Conservation (phyloP, 2,329 filamentous ascomycete genomes). For the Botrytis fabae region DNA sequence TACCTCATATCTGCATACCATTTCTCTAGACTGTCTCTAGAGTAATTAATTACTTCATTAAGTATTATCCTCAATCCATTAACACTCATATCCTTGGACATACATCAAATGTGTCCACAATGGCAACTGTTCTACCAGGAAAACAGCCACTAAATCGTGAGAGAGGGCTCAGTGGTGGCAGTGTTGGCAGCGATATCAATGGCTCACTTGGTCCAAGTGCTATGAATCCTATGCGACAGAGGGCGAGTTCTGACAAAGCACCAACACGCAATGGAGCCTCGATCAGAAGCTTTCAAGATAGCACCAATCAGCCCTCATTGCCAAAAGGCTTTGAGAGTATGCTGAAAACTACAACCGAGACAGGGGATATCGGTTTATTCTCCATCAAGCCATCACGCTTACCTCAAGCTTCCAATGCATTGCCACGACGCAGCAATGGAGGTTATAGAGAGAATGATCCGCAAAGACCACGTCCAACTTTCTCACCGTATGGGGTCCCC, state of each 20-base stretch:
- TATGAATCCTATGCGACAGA: slow-evolving; percentile 27
- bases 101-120: slow-evolving; percentile 29
- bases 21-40: slow-evolving; percentile 5
- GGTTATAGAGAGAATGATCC: slow-evolving; percentile 29
- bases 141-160: slow-evolving; percentile 22
- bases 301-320: slow-evolving; percentile 46
- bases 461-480: slow-evolving; percentile 29
- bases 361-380: slow-evolving; percentile 63
- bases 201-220: background rate
- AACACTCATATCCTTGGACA: slow-evolving; percentile 7
- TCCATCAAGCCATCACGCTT: slow-evolving; percentile 50
- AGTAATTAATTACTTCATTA: background rate
- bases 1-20: slow-evolving; percentile 16
- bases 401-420: slow-evolving; percentile 31
- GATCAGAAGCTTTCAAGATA: slow-evolving; percentile 44
- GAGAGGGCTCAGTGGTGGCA: slow-evolving; percentile 6
- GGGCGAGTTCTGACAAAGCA: slow-evolving; percentile 27
- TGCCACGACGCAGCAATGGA: slow-evolving; percentile 30
- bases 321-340: slow-evolving; percentile 62
- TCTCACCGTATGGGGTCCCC: slow-evolving; percentile 35
- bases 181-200: background rate
- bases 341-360: slow-evolving; percentile 66
- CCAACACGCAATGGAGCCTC: slow-evolving; percentile 41
- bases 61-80: slow-evolving; percentile 21
- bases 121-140: slow-evolving; percentile 31